Percentiles rank a stretch among this genome's conserved stretches.
These are phyloP conservation scores for Arctostaphylos glauca DNA, from an alignment of 148 eudicot species.

Conservation along the genomic window DNA sequence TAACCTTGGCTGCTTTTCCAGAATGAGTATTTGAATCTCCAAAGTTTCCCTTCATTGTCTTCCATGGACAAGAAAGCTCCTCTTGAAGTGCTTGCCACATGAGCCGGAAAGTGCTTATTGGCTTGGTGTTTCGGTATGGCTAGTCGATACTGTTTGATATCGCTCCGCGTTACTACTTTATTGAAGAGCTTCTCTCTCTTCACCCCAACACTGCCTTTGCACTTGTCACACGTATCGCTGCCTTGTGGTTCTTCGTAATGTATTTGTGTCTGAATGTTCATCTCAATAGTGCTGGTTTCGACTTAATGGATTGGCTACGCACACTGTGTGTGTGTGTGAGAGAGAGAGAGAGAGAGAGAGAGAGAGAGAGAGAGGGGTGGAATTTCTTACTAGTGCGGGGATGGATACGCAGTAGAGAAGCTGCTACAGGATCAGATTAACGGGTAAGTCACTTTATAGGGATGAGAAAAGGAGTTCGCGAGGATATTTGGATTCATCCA, in stretches of 20 bases:
- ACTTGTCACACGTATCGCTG: not conserved
- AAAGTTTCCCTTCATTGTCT: slow-evolving; percentile 28
- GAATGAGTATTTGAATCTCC: slow-evolving; percentile 34
- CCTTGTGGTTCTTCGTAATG: slow-evolving; percentile 6
- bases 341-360: not conserved
- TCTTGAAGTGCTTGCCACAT: slow-evolving; percentile 16
- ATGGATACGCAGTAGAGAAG: not conserved
- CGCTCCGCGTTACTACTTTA: slow-evolving; percentile 33
- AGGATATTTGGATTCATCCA: slow-evolving; percentile 11
- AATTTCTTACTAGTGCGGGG: not conserved
- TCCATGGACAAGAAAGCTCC: slow-evolving; percentile 30
- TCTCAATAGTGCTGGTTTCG: not conserved
- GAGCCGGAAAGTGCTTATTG: slow-evolving; percentile 23
- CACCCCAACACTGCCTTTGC: not conserved
- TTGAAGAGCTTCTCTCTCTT: slow-evolving; percentile 29
- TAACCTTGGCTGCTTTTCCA: slow-evolving; percentile 37
- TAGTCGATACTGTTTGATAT: slow-evolving; percentile 30
- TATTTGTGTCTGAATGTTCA: not conserved
- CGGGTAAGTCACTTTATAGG: not conserved
- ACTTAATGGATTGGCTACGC: not conserved
- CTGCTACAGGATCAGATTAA: not conserved
- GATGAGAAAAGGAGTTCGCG: not conserved
- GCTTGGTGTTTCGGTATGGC: slow-evolving; percentile 37
- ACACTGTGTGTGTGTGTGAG: not conserved
- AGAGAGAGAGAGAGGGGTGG: not conserved